Conservation (phyloP, 495 filamentous ascomycete genomes). For the Neurospora sp. region DNA sequence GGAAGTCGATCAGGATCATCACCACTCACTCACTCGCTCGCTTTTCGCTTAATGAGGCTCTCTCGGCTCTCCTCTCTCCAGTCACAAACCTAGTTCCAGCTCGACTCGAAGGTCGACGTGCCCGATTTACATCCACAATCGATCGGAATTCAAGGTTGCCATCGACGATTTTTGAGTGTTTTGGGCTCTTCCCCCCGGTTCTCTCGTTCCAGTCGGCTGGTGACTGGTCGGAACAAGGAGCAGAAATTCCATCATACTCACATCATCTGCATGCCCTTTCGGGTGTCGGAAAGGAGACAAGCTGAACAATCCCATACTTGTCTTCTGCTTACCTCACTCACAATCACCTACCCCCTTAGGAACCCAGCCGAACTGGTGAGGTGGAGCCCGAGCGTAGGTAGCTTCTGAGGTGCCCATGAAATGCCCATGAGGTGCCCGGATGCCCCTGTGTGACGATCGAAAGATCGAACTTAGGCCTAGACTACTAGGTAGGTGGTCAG, state of each 20-base stretch:
- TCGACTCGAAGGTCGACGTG: not conserved
- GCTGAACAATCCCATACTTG: not conserved
- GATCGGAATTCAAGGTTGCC: not conserved
- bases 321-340: too few species aligned
- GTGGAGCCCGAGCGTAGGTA: not conserved
- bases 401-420: not conserved
- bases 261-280: not conserved
- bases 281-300: not conserved
- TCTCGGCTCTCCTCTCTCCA: not conserved
- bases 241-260: not conserved
- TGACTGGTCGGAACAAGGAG: not conserved
- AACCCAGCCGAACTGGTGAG: not conserved
- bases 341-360: too few species aligned
- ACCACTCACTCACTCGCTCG: not conserved
- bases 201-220: not conserved
- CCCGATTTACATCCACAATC: not conserved
- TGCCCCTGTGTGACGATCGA: not conserved
- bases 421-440: not conserved
- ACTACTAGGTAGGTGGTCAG: not conserved
- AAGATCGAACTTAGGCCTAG: not conserved
- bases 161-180: not conserved
- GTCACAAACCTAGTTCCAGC: not conserved
- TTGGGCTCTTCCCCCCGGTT: not conserved
- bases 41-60: not conserved
- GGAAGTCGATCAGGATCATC: not conserved